A percentile compares a stretch with the other conserved stretches of the same genome.
Conservation (phyloP, 2,329 filamentous ascomycete species). For the Sclerotinia sclerotiorum region DNA sequence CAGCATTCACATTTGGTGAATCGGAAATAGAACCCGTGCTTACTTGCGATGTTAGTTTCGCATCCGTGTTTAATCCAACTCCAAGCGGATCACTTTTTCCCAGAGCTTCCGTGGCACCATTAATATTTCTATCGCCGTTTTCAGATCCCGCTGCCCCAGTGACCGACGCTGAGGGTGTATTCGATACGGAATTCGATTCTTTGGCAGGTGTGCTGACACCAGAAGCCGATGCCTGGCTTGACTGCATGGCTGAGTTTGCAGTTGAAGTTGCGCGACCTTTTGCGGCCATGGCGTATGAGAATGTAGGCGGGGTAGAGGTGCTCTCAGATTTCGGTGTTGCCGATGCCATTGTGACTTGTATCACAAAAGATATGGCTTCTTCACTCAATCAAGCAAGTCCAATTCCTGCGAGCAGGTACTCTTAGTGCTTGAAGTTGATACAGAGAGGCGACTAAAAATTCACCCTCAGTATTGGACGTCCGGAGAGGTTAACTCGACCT, state of each 20-base stretch:
- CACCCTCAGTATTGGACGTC: conserved; percentile 40
- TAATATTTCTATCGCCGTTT: conserved; percentile 33
- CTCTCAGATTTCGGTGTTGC: conserved; percentile 42
- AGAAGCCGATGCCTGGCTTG: conserved; percentile 37
- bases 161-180: conserved; percentile 34
- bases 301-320: conserved; percentile 52
- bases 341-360: conserved; percentile 44
- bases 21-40: conserved; percentile 44
- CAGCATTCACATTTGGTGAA: conserved; percentile 55
- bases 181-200: conserved; percentile 34
- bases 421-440: conserved; percentile 19
- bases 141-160: conserved; percentile 33
- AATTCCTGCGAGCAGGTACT: conserved; percentile 11
- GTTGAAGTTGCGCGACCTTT: conserved; percentile 61
- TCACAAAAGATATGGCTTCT: conserved; percentile 16
- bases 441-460: conserved; percentile 31
- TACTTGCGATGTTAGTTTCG: conserved; percentile 32
- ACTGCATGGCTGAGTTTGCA: conserved; percentile 34
- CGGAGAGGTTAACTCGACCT: conserved; percentile 44
- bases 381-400: conserved; percentile 16
- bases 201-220: conserved; percentile 39
- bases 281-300: conserved; percentile 95
- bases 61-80: conserved; percentile 29
- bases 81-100: conserved; percentile 30
- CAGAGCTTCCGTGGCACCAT: conserved; percentile 31